A percentile compares a stretch with the other conserved stretches of the same genome.
These are phyloP conservation scores for Geranium rotundifolium DNA, from an alignment of 345 rosid species.

Conservation along the genomic window DNA sequence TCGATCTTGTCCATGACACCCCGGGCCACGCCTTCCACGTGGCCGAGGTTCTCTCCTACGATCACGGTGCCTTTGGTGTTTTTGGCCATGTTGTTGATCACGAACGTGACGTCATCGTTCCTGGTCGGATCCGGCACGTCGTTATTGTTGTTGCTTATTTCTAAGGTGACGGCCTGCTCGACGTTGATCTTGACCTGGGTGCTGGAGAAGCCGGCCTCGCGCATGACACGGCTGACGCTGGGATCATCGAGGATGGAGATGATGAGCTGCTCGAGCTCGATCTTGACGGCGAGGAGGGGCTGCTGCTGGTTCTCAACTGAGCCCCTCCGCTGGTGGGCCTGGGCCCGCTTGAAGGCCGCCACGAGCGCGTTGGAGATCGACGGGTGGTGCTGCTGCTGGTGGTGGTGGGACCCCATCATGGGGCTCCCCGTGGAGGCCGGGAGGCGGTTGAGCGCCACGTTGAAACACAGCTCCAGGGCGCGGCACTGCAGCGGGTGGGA, in stretches of 20 bases:
- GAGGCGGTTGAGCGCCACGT: slow-evolving; percentile 91
- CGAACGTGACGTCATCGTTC: slow-evolving; percentile 52
- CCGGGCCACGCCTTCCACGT: slow-evolving; percentile 41
- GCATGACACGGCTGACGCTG: slow-evolving; percentile 96
- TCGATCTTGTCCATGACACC: slow-evolving; percentile 53
- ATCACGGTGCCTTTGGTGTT: slow-evolving; percentile 43
- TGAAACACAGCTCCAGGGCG: slow-evolving; percentile 96
- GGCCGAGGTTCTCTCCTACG: slow-evolving; percentile 60
- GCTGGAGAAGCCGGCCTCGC: slow-evolving; percentile 93
- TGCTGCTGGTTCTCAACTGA: slow-evolving; percentile 85
- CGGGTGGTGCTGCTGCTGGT: slow-evolving; percentile 31
- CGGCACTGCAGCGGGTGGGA: slow-evolving; percentile 93
- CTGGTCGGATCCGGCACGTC: slow-evolving; percentile 23
- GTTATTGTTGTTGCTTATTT: slow-evolving; percentile 28
- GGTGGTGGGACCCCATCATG: slow-evolving; percentile 36
- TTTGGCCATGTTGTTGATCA: slow-evolving; percentile 41
- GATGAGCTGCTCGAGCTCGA: slow-evolving; percentile 83
- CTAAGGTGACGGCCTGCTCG: slow-evolving; percentile 45
- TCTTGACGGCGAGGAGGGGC: slow-evolving; percentile 75
- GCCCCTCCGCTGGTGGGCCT: slow-evolving; percentile 94
- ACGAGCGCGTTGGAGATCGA: slow-evolving; percentile 84
- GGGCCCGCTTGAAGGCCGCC: slow-evolving; percentile 97
- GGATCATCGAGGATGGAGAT: slow-evolving; percentile 92
- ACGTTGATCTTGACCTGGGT: slow-evolving; percentile 78
- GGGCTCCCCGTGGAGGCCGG: slow-evolving; percentile 67